phyloP scores from a whole-genome alignment of 176 grass and related monocot species.

The bread wheat (Triticum aestivum) region IWGSC_CS_RefSeq_v2.1 NC_057811.1:197272187-197272686 shows the following conservation, averaged over 20 bases:
- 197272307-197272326: not conserved
- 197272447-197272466: not conserved
- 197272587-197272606: not conserved
- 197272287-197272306: not conserved
- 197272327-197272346: not conserved
- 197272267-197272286: not conserved
- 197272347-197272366: not conserved
- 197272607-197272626: not conserved
- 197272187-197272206: not conserved
- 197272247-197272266: not conserved
- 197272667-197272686: not conserved
- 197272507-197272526: not conserved
- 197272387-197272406: not conserved
- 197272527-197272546: not conserved
- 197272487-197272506: not conserved
- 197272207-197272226: not conserved
- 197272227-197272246: not conserved
- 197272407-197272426: not conserved
- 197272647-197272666: not conserved
- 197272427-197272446: not conserved
- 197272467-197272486: not conserved
- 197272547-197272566: not conserved
- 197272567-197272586: too few relatives aligned
- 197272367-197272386: not conserved
- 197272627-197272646: not conserved